Percentiles rank a stretch among this genome's conserved stretches.
Evolutionary conservation across 2,329 filamentous ascomycete genomes (phyloP).

Genomic region (Lecanoromycetidae sp.): DNA sequence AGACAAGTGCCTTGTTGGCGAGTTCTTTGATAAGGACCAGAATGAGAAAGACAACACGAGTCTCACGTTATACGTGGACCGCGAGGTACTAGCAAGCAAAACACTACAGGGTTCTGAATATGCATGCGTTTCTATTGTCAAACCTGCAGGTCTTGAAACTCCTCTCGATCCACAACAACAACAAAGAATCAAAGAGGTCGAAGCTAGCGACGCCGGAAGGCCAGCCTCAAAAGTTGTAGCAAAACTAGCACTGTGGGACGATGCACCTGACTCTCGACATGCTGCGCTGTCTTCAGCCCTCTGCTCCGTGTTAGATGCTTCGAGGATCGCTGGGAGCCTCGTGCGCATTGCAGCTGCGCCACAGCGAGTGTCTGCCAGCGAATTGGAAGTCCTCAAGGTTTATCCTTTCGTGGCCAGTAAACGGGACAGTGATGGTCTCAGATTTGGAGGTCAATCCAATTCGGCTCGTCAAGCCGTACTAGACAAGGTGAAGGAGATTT

Average conservation of each 20-base stretch:
- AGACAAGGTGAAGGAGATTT: constrained; percentile 59
- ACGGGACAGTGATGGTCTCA: constrained; percentile 53
- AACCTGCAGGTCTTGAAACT: constrained; percentile 62
- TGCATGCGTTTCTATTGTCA: constrained; percentile 75
- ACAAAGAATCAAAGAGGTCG: constrained; percentile 54
- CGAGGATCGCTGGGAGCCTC: constrained; percentile 70
- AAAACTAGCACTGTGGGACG: constrained; percentile 64
- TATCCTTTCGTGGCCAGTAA: constrained; percentile 59
- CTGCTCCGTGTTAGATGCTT: constrained; percentile 59
- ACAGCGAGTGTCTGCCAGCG: constrained; percentile 53
- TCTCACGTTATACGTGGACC: constrained; percentile 74
- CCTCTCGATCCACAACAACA: constrained; percentile 57
- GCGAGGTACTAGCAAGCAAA: constrained; percentile 59
- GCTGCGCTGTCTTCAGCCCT: constrained; percentile 66
- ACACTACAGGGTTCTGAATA: constrained; percentile 65
- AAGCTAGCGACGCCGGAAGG: constrained; percentile 43
- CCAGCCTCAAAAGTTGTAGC: constrained; percentile 61
- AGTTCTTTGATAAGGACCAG: constrained; percentile 66
- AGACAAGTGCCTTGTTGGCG: constrained; percentile 54
- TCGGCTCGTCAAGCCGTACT: constrained; percentile 66
- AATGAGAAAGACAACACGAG: constrained; percentile 40
- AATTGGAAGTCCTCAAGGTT: constrained; percentile 59
- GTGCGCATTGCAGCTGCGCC: constrained; percentile 78
- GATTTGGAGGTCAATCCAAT: constrained; percentile 79
- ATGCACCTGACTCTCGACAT: constrained; percentile 71